Conservation (phyloP, 2,329 filamentous ascomycete genomes). For the Didymellaceae sp. region DNA sequence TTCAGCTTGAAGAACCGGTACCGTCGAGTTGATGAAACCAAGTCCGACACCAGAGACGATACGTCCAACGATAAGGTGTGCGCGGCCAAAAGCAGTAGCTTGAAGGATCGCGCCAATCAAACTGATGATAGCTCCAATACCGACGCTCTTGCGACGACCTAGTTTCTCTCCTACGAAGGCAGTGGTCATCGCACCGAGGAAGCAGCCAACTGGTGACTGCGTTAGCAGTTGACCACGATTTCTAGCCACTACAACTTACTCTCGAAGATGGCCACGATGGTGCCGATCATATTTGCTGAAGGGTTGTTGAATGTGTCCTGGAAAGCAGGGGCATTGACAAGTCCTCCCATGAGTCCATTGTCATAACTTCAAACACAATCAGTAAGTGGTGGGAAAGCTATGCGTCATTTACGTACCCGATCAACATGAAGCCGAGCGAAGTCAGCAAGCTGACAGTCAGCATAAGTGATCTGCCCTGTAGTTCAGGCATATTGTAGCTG, state of each 20-base stretch:
- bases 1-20: slow-evolving; percentile 24
- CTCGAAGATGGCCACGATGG: slow-evolving; percentile 29
- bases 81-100: slow-evolving; percentile 18
- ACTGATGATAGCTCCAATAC: slow-evolving; percentile 23
- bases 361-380: no score
- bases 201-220: slow-evolving; percentile 46
- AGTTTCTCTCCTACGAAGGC: slow-evolving; percentile 60
- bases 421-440: slow-evolving; percentile 43
- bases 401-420: no score
- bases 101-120: slow-evolving; percentile 23
- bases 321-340: slow-evolving; percentile 72
- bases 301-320: slow-evolving; percentile 35
- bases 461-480: slow-evolving; percentile 23
- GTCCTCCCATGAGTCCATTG: slow-evolving; percentile 69
- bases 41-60: slow-evolving; percentile 41
- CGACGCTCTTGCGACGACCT: slow-evolving; percentile 50
- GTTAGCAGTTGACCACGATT: background rate
- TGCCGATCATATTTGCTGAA: slow-evolving; percentile 27
- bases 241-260: slow-evolving; percentile 6
- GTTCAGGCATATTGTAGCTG: slow-evolving; percentile 23
- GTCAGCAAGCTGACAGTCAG: slow-evolving; percentile 27
- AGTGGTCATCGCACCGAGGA: slow-evolving; percentile 46
- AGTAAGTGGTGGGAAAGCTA: no score
- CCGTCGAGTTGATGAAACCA: slow-evolving; percentile 26
- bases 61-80: slow-evolving; percentile 27